Base-by-base conservation (phyloP, 1,139 yeast genomes). In the Candida pseudocylindracea region DNA sequence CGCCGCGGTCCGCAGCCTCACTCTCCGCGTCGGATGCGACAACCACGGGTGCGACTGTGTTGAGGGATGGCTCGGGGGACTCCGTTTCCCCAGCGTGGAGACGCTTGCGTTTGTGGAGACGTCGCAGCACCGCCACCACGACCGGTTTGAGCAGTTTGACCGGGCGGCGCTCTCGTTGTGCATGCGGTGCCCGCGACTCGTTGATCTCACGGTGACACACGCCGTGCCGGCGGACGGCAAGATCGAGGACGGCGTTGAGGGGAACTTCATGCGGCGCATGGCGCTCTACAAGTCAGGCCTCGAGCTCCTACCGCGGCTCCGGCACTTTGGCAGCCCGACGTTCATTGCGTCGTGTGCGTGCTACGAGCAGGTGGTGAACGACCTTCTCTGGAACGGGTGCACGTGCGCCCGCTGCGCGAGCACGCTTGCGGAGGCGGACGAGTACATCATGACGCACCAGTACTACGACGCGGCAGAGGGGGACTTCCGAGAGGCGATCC, bases 341-440 rank as follows among this genome's bases (percentile, higher is more conserved):
- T 54, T 72, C 33, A 46, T 76, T 36, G 67, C 68, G 36, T 52
- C 71, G 0, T 51, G 73, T 27, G 57, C 80, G 1, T 65, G 79
- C 37, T 76, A 74, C 46, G 88, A 75, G 40, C 72, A 71, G 36
- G 50, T 73, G 8, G 68, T 72, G 50, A 72, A 78, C 35, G 74
- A 72, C 38, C 40, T 75, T 34, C 47, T 76, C 30, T 76, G 85
- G 83, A 75, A 73, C 45, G 85, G 85, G 0, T 75, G 88, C 46
- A 61, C 60, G 34, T 75, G 91, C 45, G 38, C 40, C 0, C 65
- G 60, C 39, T 75, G 91, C 43, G 43, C 43, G 3, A 47, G 50
- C 28, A 61, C 60, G 34, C 49, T 75, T 25, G 59, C 58, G 0
- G 39, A 60, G 10, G 53, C 71, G 32, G 91, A 76, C 41, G 55